Base-by-base conservation (phyloP, 805 yeast genomes). In the Candida argentea region DNA sequence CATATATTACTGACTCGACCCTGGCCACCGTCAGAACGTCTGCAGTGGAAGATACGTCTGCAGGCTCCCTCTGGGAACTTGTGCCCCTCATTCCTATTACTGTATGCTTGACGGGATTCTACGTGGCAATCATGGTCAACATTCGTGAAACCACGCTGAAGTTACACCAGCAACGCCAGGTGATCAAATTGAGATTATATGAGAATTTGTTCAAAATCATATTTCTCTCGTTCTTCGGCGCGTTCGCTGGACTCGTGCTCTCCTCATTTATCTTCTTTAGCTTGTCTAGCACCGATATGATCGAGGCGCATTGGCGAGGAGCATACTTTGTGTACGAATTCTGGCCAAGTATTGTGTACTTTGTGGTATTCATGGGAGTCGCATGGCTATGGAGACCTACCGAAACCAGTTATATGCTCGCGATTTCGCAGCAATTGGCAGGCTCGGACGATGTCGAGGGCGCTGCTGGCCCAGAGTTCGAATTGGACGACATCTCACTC, bases 381-480 rank as follows among this genome's bases (percentile, higher is more conserved):
- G 83, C 95, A 4, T 73, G 86, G 61, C 71, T 91, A 37, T 91
- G 98, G 98, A 78, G 98, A 55, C 99, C 99, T 30, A 89, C 96
- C 0, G 91, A 81, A 42, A 85, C 94, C 22, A 86, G 95, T 33
- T 82, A 87, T 46, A 78, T 93, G 73, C 71, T 91, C 47, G 97
- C 96, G 8, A 87, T 87, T 37, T 83, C 95, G 2, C 84, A 85
- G 29, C 97, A 91, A 57, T 64, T 91, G 25, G 91, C 95, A 39
- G 31, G 33, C 9, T 34, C 29, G 6, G 42, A 34, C 6, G 35
- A 31, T n/a, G 83, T 79, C 36, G 81, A 70, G 8, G 86, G 40
- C 9, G 54, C 39, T 6, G 48, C 39, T 5, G 55, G 51, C 12
- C 65, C 65, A 27, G 77, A 71, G 39, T 72, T 72, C 43, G 78